A percentile compares a stretch with the other conserved stretches of the same genome.
Conservation (phyloP, 2,329 filamentous ascomycete species). For the Exophiala xenobiotica region DNA sequence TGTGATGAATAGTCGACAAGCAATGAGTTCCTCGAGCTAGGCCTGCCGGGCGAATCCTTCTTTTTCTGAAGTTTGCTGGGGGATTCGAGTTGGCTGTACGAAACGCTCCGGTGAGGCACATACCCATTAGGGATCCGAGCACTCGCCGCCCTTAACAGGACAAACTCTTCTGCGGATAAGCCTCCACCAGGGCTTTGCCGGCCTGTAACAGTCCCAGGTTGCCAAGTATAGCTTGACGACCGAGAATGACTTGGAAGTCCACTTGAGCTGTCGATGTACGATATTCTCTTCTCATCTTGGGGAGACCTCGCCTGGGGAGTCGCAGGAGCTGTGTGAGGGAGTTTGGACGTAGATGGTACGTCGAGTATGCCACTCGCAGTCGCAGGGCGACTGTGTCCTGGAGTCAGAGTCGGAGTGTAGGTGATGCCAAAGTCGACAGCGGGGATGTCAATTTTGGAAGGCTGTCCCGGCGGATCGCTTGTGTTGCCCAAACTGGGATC, state of each 20-base stretch:
- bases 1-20: slow-evolving; percentile 53
- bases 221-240: slow-evolving; percentile 68
- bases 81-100: slow-evolving; percentile 27
- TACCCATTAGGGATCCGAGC: slow-evolving; percentile 47
- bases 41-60: slow-evolving; percentile 33
- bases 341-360: slow-evolving; percentile 27
- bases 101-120: slow-evolving; percentile 41
- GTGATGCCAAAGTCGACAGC: slow-evolving; percentile 85
- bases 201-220: slow-evolving; percentile 61
- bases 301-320: slow-evolving; percentile 11
- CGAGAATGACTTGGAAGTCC: slow-evolving; percentile 31
- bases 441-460: slow-evolving; percentile 55
- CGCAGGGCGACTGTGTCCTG: slow-evolving; percentile 50
- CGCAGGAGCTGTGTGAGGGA: slow-evolving; percentile 12
- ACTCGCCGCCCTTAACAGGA: slow-evolving; percentile 69
- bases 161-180: slow-evolving; percentile 80
- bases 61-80: slow-evolving; percentile 27
- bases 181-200: slow-evolving; percentile 50
- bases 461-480: slow-evolving; percentile 42
- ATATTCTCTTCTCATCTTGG: slow-evolving; percentile 13
- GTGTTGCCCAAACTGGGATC: slow-evolving; percentile 44
- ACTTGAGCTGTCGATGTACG: slow-evolving; percentile 8
- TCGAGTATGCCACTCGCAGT: slow-evolving; percentile 51
- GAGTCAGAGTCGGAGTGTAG: slow-evolving; percentile 61
- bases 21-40: slow-evolving; percentile 37